Evolutionary conservation across 805 yeast species (phyloP).

Genomic region (Wickerhamiella sergipiensis): DNA sequence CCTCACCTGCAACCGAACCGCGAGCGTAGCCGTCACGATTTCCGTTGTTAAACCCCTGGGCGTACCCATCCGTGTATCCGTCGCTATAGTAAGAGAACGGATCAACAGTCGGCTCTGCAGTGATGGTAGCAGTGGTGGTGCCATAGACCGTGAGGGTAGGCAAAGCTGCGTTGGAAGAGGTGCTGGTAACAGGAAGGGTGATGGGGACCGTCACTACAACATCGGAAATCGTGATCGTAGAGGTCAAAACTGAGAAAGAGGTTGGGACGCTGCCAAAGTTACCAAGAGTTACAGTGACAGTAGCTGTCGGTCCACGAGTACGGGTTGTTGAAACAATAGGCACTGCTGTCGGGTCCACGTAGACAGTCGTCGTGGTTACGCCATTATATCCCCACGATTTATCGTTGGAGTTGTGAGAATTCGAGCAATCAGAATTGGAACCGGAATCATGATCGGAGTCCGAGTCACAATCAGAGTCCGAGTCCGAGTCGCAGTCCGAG

Average conservation of each 20-base stretch:
- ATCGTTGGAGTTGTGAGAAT: too few species aligned
- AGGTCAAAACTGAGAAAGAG: background rate
- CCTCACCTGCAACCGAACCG: background rate
- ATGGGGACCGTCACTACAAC: background rate
- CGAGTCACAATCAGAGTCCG: background rate
- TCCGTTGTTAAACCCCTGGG: conserved; percentile 8
- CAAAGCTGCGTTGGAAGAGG: too few species aligned
- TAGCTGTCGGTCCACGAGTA: background rate
- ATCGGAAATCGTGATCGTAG: background rate
- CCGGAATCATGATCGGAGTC: background rate
- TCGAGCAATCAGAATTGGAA: background rate
- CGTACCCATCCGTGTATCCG: conserved; percentile 9
- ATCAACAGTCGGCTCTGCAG: background rate
- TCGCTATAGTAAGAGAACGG: conserved; percentile 3
- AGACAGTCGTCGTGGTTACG: background rate
- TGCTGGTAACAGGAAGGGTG: background rate
- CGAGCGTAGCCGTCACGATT: conserved; percentile 9
- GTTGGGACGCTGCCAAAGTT: background rate
- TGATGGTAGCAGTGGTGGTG: background rate
- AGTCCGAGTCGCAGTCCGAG: background rate
- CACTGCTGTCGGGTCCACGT: background rate
- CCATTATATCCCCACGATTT: background rate
- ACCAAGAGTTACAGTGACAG: background rate
- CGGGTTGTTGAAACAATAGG: background rate
- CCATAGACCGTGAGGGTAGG: background rate